Conservation (phyloP, 331 rosid genomes). For the Malus hybrid region DNA sequence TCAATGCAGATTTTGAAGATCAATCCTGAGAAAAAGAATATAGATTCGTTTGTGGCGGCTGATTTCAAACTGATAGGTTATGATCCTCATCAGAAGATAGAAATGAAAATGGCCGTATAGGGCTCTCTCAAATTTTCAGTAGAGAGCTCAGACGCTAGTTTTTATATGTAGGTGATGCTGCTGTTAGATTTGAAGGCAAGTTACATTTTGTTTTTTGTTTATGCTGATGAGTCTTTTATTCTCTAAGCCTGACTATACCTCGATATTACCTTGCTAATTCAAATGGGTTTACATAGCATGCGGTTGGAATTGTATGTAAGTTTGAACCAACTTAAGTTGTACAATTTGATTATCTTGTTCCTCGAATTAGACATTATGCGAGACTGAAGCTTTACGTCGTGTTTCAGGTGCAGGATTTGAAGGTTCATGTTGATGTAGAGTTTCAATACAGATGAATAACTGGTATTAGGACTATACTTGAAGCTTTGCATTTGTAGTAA, state of each 20-base stretch:
- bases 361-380: neutral
- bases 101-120: slow-evolving; percentile 96
- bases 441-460: slow-evolving; percentile 33
- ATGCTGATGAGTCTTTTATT: neutral
- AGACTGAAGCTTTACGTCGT: slow-evolving; percentile 3
- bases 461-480: slow-evolving; percentile 28
- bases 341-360: neutral
- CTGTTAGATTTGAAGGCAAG: slow-evolving; percentile 49
- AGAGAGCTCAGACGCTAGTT: slow-evolving; percentile 8
- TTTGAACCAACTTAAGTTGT: neutral
- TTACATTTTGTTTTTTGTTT: neutral
- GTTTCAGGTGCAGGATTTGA: slow-evolving; percentile 46
- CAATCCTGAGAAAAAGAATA: slow-evolving; percentile 69
- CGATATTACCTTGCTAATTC: neutral
- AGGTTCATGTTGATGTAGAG: slow-evolving; percentile 27
- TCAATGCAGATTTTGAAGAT: slow-evolving; percentile 75
- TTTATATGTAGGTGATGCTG: slow-evolving; percentile 19
- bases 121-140: slow-evolving; percentile 20
- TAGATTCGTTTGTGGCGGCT: slow-evolving; percentile 77
- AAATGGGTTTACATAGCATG: neutral
- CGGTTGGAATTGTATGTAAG: neutral
- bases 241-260: neutral
- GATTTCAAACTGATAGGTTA: slow-evolving; percentile 83
- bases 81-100: slow-evolving; percentile 93
- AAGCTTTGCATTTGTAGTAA: slow-evolving; percentile 25